Evolutionary conservation across 306 rosid species (phyloP), one percentile per base, ranked within the genome.

Genomic region (Sesbania bispinosa): DNA sequence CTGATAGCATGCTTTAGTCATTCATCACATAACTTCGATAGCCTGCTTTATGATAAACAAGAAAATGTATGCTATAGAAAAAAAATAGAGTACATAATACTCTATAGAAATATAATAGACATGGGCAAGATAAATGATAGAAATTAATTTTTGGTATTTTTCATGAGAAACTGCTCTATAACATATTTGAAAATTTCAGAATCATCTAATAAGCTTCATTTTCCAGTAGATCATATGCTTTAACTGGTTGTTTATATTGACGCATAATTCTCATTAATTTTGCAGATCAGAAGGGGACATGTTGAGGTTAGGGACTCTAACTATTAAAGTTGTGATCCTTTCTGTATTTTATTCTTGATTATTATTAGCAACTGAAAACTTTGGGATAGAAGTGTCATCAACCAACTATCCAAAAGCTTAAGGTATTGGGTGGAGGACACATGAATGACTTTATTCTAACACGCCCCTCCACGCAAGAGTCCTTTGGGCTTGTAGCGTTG

Each of bases 271-370:
- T 75, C 74, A 53, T 63, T 47, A 69, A 81, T 71, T 80, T 84
- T 83, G 87, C 92, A 89, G 98, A 83, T 92, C 32, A 80, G 43
- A 77, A 88, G 92, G 76, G 96, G 96, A 61, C 88, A 89, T 51
- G 90, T 48, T 80, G 90, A 92, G 88, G 98, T 92, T 63, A 66
- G 88, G 55, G 46, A 63, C 57, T 67, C 57, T 55, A 51, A 55
- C 77, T 30, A 42, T 66, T 52, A 48, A 69, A 64, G 21, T 63
- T 63, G 39, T 24, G 32, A 27, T 71, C 45, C 39, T 30, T 46
- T 65, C 43, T 26, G 33, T 26, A 64, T 26, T 14, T 6, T 43
- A 46, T 27, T 14, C 18, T 26, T 64, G 71, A 26, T 43, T 64
- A 26, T 64, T 41, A 14, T 24, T 24, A 43, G 67, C 42, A 10